Evolutionary conservation across 2,329 filamentous ascomycete genomes (phyloP), one percentile per base, ranked within the genome.

Genomic region (Penicillium sp.): DNA sequence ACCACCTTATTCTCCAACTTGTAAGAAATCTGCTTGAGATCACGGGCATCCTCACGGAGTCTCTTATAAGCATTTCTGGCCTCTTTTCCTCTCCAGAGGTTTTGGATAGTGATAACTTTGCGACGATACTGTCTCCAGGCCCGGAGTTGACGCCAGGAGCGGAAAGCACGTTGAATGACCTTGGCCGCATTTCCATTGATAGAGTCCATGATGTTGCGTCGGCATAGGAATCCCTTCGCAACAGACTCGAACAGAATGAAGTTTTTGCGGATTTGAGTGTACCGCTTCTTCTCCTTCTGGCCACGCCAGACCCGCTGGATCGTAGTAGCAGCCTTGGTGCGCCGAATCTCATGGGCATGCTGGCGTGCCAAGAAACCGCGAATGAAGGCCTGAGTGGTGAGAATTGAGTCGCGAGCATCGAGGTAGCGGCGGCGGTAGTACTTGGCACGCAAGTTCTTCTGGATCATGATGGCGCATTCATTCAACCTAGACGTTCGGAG

Each of bases 1-100:
- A 99, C 91, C 60, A 99, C 94, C 85, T 99, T 99, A 83, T 99
- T 97, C 75, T 99, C 94, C 66, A 99, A 80, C 80, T 96, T 97
- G 82, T 99, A 99, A 3, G 94, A 97, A 65, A 99, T 99, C 76
- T 97, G 93, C 82, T 97, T 97, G 73, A 99, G 84, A 79, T 99
- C 95, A 70, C 94, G 89, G 62, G 94, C 94, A 76, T 99, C 94
- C 75, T 97, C 92, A 64, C 94, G 90, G 58, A 96, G 79, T 65
- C 80, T 86, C 84, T 96, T 97, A 82, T 99, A 99, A 46, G 85
- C 86, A 63, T 82, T 85, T 62, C 94, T 86, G 52, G 94, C 93
- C 60, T 76, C 71, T 74, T 85, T 92, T 71, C 92, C 93, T 72
- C 94, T 87, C 91, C 91, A 97, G 70, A 97, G 75, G 74, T 87